Evolutionary conservation across 352 stramenopile genomes (phyloP).

Genomic region (Aphanomyces astaci): DNA sequence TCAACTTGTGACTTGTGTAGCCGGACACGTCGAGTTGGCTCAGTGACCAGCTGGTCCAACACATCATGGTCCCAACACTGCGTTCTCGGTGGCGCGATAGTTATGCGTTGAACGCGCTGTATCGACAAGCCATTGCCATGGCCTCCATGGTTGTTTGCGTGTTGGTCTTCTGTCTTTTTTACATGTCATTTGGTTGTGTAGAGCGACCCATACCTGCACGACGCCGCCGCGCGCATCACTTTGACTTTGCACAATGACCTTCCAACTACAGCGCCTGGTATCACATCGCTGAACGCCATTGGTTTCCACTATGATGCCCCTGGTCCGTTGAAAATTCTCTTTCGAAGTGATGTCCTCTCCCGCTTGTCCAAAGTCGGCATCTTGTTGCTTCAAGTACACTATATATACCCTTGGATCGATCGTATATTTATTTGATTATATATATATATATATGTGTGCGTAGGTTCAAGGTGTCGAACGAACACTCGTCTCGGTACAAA

Average conservation of each 20-base stretch:
- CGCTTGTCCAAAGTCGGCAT: neutral
- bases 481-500: constrained; percentile 2
- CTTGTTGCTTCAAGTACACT: neutral
- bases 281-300: neutral
- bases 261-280: neutral
- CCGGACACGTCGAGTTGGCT: constrained; percentile 6
- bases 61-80: neutral
- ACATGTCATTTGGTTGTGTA: neutral
- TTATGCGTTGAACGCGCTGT: constrained; percentile 10
- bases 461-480: constrained; percentile 23
- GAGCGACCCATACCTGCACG: neutral
- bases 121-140: neutral
- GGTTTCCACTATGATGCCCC: neutral
- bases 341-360: neutral
- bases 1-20: neutral
- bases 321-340: neutral
- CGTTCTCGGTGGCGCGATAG: constrained; percentile 6
- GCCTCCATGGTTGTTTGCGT: neutral
- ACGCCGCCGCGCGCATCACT: too few species aligned
- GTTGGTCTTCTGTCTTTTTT: neutral
- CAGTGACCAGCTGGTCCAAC: neutral
- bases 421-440: too few species aligned
- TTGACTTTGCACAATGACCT: too few species aligned
- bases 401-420: neutral
- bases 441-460: too few species aligned